Base-by-base conservation (phyloP, 2,329 filamentous ascomycete species). In the Hypomyces rosellus region DNA sequence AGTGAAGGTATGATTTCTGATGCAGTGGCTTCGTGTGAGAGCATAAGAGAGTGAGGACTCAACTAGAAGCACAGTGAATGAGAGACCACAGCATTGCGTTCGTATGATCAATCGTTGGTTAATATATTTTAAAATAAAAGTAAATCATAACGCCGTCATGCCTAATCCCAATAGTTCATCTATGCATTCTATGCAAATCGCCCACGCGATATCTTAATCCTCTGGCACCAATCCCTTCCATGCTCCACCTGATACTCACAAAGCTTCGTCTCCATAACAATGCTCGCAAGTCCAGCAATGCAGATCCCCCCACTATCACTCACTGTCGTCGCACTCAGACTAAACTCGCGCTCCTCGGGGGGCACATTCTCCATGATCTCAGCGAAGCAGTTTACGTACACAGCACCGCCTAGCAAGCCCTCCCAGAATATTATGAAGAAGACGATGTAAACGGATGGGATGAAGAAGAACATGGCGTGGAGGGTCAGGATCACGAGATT, bases 311-410 rank as follows among this genome's bases (percentile, higher is more conserved):
- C 91, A 38, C 88, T 93, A 65, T 97, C 93, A 63, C 89, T 95
- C 38, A 96, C 92, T 22, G 86, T 95, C 3, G 90, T 93, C 0
- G 91, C 92, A 0, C 88, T 84, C 1, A 99, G 72, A 53, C 89
- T 95, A 63, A 97, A 97, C 69, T 99, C 93, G 5, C 92, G 79
- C 48, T 96, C 90, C 33, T 83, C 80, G 4, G 77, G 73, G 0
- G 84, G 82, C 1, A 96, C 84, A 6, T 84, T 83, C 61, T 96
- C 89, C 65, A 89, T 86, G 54, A 99, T 96, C 64, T 95, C 88
- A 0, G 91, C 89, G 68, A 97, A 99, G 0, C 91, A 96, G 61
- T 92, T 95, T 53, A 97, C 91, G 61, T 99, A 99, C 0, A 97
- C 93, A 3, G 89, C 76, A 0, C 93, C 93, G 1, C 93, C 93